Conservation (phyloP, 805 yeast genomes). For the Yarrowia deformans region DNA sequence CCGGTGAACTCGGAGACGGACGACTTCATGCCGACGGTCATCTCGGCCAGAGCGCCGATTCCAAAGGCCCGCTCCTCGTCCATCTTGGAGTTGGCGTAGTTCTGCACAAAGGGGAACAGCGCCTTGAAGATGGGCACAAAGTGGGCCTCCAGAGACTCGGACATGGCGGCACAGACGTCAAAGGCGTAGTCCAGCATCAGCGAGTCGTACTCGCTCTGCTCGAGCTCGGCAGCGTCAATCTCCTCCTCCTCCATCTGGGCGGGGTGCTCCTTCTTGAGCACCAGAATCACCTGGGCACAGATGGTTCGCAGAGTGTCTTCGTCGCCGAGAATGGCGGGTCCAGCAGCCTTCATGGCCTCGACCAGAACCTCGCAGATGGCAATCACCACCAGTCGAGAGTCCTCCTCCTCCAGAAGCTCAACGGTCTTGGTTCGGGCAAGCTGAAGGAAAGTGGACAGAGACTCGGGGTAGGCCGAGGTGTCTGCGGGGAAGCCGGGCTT, state of each 20-base stretch:
- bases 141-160: constrained; percentile 78
- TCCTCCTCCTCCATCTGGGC: constrained; percentile 77
- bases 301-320: constrained; percentile 67
- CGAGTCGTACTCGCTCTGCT: constrained; percentile 60
- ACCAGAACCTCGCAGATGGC: constrained; percentile 76
- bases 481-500: constrained; percentile 49
- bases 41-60: constrained; percentile 90
- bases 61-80: constrained; percentile 80
- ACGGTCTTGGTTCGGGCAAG: constrained; percentile 73
- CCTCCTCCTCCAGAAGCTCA: constrained; percentile 73
- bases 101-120: constrained; percentile 69
- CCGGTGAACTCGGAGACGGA: constrained; percentile 67
- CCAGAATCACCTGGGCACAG: constrained; percentile 71
- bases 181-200: constrained; percentile 82
- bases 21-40: constrained; percentile 74
- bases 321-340: constrained; percentile 69
- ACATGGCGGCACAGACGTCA: constrained; percentile 81
- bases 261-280: constrained; percentile 82
- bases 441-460: constrained; percentile 66
- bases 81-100: constrained; percentile 66
- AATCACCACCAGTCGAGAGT: constrained; percentile 81
- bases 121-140: constrained; percentile 75
- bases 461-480: constrained; percentile 46
- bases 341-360: constrained; percentile 71
- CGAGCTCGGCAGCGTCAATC: constrained; percentile 60